Base-by-base conservation (phyloP, 805 yeast species). In the Wickerhamomyces ciferrii region DNA sequence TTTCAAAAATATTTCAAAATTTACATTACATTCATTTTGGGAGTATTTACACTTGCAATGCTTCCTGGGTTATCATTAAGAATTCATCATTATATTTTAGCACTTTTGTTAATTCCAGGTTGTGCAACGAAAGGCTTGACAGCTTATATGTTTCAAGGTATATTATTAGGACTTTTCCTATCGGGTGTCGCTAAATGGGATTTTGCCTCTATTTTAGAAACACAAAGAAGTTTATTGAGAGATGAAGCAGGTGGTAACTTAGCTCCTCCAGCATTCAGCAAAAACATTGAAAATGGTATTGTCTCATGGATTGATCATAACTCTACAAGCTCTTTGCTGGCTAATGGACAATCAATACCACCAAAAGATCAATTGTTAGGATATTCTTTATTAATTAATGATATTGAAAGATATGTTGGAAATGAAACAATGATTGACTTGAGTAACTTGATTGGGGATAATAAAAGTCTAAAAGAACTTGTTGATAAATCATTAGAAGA, bases 131-230 rank as follows among this genome's bases (percentile, higher is more conserved):
- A 80, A 52, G 91, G 94, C 0, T 60, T 77, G 37, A 72, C 87
- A 0, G 90, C 91, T 0, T 70, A 85, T 53, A 55, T 84, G 9
- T 84, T 87, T 59, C 97, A 91, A 61, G 98, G 97, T 2, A 76
- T 92, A 1, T 67, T 92, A 21, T 61, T 88, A 0, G 99, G 97
- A 0, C 69, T 92, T 40, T 74, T 86, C 43, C 71, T 90, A 6
- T 84, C 91, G 20, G 99, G 99, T 0, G 81, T 88, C 2, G 79
- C 95, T 0, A 71, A 95, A 46, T 92, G 99, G 99, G 97, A 94
- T 46, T 82, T 86, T 57, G 97, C 95, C 2, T 82, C 96, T 14
- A 80, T 92, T 47, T 81, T 87, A 1, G 97, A 92, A 59, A 87
- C 96, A 0, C 76, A 76, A 23, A 66, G 72, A 5, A 74, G 87